Base-by-base conservation (phyloP, 495 filamentous ascomycete species). In the Penicillium atrosanguineum region DNA sequence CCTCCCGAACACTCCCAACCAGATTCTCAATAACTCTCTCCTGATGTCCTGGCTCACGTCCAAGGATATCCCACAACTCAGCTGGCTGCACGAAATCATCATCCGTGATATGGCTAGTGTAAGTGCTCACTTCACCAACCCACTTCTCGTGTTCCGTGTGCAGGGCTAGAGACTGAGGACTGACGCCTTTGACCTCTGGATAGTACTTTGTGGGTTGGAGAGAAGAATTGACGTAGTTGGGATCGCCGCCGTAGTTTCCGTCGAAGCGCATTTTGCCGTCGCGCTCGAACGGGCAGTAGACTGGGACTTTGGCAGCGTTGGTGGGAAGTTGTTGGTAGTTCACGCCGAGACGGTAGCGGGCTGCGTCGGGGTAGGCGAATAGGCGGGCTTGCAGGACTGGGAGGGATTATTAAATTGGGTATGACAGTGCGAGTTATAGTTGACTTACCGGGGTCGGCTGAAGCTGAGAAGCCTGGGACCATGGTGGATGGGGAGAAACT, bases 201-300 rank as follows among this genome's bases (percentile, higher is more conserved):
- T 64, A 64, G 52, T 50, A 64, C 11, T 45, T 55, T 23, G 51
- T 55, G 1, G 61, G 57, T 37, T 64, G 31, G 20, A 61, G n/a
- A 5, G 51, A 50, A 9, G 61, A 61, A n/a, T 46, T 41, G 5
- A 82, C 77, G 60, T 87, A 87, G 64, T 82, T 84, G 37, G 83
- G 83, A 53, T 84, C 77, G 0, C 75, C 74, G 46, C 83, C 84
- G 51, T 86, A 84, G 64, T 87, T 87, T 26, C 72, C 77, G 40
- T 83, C 76, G 14, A 84, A 67, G 45, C 75, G 67, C 82, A 90
- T 89, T 44, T 62, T 57, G 18, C 87, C 87, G 49, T 88, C 85
- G 28, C 87, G 76, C 68, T 90, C 80, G 74, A 85, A 88, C 2
- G 83, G 83, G 63, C 86, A 88, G 69, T 87, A 81, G 50, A 83